Base-by-base conservation (phyloP, 371 early-diverging fungal species). In the Chytridiales sp. region DNA sequence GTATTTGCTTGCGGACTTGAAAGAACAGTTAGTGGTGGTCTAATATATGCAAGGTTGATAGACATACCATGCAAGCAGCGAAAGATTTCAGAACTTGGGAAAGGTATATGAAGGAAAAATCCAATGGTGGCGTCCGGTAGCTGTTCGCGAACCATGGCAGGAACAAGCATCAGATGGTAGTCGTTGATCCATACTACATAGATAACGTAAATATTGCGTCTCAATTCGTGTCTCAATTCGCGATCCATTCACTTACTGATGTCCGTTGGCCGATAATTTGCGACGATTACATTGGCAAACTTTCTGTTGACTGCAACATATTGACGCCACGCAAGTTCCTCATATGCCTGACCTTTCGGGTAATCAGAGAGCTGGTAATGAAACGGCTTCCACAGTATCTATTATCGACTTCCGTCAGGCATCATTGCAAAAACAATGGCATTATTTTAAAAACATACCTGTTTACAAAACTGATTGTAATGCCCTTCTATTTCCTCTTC, bases 151-250 rank as follows among this genome's bases (percentile, higher is more conserved):
- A 88, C 50, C 82, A 97, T 82, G 46, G 83, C 81, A 19, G 99
- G 99, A 6, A 98, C 81, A 38, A 97, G 76, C 85, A 98, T 87
- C 53, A 99, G 74, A 68, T 97, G 98, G 70, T 99, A 99, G 79
- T 99, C 99, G 69, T 98, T 94, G 46, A 98, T 83, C 97, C 97
- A 99, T 35, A 99, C 88, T 85, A 81, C 46, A 47, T 22, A 55
- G 66, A 41, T 55, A 41, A 50, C 9, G 27, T 21, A 19, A 27
- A 53, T 36, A 21, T 56, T 11, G 21, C 26, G n/a, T 1, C 24
- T 15, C 29, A 34, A 48, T 9, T 21, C 30, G 9, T 3, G 24
- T 13, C 15, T 15, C 30, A 27, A 2, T 21, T 2, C 1, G 3
- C 24, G 39, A 53, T 15, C 17, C 13, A 19, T 22, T 15, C 22